Evolutionary conservation across 2,329 filamentous ascomycete genomes (phyloP).

Genomic region (Xylariaceae sp.): DNA sequence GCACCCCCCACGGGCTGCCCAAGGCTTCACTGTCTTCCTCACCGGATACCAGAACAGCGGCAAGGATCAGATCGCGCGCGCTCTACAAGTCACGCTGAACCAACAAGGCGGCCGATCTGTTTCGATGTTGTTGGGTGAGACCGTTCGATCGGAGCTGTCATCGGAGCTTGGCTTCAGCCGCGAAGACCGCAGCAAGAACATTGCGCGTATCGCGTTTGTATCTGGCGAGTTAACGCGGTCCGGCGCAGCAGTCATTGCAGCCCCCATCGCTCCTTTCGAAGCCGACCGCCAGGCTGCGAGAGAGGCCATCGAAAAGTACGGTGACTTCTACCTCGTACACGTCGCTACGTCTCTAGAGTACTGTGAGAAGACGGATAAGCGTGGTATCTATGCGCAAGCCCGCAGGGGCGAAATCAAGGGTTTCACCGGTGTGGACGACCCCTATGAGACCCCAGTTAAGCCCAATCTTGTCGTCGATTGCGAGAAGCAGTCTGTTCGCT

Average conservation of each 20-base stretch:
- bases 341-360: slow-evolving; percentile 89
- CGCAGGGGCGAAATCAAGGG: slow-evolving; percentile 90
- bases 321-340: slow-evolving; percentile 92
- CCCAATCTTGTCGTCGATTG: slow-evolving; percentile 80
- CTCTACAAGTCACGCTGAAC: slow-evolving; percentile 94
- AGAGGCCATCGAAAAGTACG: slow-evolving; percentile 81
- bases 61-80: slow-evolving; percentile 94
- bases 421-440: slow-evolving; percentile 97
- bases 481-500: slow-evolving; percentile 82
- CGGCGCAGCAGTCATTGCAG: slow-evolving; percentile 90
- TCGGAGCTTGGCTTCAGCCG: slow-evolving; percentile 93
- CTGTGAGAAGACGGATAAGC: slow-evolving; percentile 91
- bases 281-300: slow-evolving; percentile 69
- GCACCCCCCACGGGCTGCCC: slow-evolving; percentile 82
- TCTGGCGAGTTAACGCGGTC: slow-evolving; percentile 90
- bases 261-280: slow-evolving; percentile 93
- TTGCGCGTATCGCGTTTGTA: slow-evolving; percentile 93
- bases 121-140: slow-evolving; percentile 91
- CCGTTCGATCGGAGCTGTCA: slow-evolving; percentile 86
- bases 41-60: slow-evolving; percentile 95
- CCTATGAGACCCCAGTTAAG: slow-evolving; percentile 81
- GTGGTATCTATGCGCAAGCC: slow-evolving; percentile 81
- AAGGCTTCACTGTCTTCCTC: slow-evolving; percentile 98
- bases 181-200: slow-evolving; percentile 90
- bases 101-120: slow-evolving; percentile 95